Conservation (phyloP, 2,329 filamentous ascomycete species). For the Penicillium decumbens region DNA sequence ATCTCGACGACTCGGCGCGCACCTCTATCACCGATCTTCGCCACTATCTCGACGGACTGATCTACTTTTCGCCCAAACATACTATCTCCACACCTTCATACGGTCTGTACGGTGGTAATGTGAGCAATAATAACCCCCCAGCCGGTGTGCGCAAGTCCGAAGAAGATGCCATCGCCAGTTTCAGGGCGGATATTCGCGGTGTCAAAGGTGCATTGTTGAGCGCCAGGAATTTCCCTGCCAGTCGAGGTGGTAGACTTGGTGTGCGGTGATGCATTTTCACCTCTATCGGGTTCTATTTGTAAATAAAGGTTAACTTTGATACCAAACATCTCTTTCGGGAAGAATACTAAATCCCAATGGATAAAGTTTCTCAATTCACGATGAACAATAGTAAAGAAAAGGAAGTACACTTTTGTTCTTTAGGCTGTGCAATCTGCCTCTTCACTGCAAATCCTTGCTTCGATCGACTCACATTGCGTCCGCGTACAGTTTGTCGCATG, state of each 20-base stretch:
- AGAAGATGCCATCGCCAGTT: slow-evolving; percentile 54
- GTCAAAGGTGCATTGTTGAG: slow-evolving; percentile 62
- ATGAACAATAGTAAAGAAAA: not conserved
- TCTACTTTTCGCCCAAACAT: slow-evolving; percentile 36
- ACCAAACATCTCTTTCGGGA: not conserved
- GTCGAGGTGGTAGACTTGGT: slow-evolving; percentile 27
- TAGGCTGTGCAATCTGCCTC: not conserved
- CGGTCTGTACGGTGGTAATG: slow-evolving; percentile 33
- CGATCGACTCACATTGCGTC: not conserved
- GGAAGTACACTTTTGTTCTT: not conserved
- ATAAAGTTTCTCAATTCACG: not conserved
- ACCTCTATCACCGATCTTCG: slow-evolving; percentile 43
- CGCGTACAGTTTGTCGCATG: not conserved
- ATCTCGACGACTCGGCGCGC: slow-evolving; percentile 32
- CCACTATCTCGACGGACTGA: slow-evolving; percentile 50
- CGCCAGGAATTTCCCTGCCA: slow-evolving; percentile 55
- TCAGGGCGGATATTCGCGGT: slow-evolving; percentile 58
- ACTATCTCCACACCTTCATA: slow-evolving; percentile 27
- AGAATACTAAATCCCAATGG: not conserved
- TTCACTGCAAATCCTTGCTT: not conserved
- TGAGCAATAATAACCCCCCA: slow-evolving; percentile 9
- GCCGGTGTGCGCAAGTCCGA: slow-evolving; percentile 40
- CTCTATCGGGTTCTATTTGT: not conserved
- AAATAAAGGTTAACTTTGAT: not conserved
- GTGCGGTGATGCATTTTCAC: not conserved